Percentiles rank a stretch among this genome's conserved stretches.
Evolutionary conservation across 805 yeast species (phyloP).

Genomic region (Nakazawaea populi): DNA sequence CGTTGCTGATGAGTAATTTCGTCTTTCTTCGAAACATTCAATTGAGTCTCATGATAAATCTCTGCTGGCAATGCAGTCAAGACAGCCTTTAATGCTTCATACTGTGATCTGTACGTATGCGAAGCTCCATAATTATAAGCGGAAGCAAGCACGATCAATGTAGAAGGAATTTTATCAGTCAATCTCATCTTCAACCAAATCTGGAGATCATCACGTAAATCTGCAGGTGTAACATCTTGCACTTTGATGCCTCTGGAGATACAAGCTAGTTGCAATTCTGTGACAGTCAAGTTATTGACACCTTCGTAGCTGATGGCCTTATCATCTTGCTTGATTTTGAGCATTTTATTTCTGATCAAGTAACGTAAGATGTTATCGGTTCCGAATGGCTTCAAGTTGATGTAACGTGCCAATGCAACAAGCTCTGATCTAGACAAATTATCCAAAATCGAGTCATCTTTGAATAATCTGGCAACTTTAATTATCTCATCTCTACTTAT

Average conservation of each 20-base stretch:
- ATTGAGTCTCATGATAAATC: conserved; percentile 90
- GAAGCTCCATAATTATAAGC: conserved; percentile 79
- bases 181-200: conserved; percentile 88
- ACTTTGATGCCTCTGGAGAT: conserved; percentile 89
- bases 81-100: conserved; percentile 86
- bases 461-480: conserved; percentile 82
- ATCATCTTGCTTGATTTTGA: conserved; percentile 87
- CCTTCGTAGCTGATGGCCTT: conserved; percentile 90
- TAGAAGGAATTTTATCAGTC: conserved; percentile 83
- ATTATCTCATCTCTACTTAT: conserved; percentile 60
- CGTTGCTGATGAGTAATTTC: conserved; percentile 67
- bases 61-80: conserved; percentile 90
- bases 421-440: conserved; percentile 87
- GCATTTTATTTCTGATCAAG: conserved; percentile 83
- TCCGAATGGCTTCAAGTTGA: conserved; percentile 88
- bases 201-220: conserved; percentile 67
- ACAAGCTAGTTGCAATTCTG: conserved; percentile 85
- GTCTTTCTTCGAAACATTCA: conserved; percentile 50
- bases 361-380: conserved; percentile 85
- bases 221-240: conserved; percentile 68
- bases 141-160: conserved; percentile 74
- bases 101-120: conserved; percentile 44
- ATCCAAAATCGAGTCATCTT: conserved; percentile 89
- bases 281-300: conserved; percentile 70
- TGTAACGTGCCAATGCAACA: conserved; percentile 87